A percentile compares a stretch with the other conserved stretches of the same genome.
Conservation (phyloP, 2,329 filamentous ascomycete genomes). For the Colletotrichum lupini region DNA sequence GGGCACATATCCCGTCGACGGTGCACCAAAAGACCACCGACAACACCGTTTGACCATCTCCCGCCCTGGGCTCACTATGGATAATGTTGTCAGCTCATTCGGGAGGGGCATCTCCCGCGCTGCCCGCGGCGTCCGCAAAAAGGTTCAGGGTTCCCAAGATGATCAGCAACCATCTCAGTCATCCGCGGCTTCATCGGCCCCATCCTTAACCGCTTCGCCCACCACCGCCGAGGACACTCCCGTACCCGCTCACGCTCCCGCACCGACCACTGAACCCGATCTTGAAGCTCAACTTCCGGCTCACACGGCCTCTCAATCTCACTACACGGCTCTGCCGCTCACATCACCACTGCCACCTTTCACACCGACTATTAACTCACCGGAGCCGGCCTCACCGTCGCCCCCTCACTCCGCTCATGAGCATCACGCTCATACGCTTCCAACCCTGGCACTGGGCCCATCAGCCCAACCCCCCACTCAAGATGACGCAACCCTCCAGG, state of each 20-base stretch:
- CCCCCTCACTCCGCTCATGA: slow-evolving; percentile 14
- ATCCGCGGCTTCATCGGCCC: slow-evolving; percentile 18
- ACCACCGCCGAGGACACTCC: slow-evolving; percentile 26
- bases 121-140: slow-evolving; percentile 26
- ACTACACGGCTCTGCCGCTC: slow-evolving; percentile 23
- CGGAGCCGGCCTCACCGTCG: slow-evolving; percentile 10
- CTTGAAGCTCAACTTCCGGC: slow-evolving; percentile 28
- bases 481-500: slow-evolving; percentile 21
- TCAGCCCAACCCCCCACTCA: slow-evolving; percentile 29
- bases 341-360: slow-evolving; percentile 15
- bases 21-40: neutral
- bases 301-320: slow-evolving; percentile 16
- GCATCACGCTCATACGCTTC: slow-evolving; percentile 16
- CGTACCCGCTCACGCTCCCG: neutral
- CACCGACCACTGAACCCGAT: slow-evolving; percentile 22
- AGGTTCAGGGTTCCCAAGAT: slow-evolving; percentile 9
- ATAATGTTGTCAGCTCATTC: slow-evolving; percentile 29
- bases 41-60: neutral
- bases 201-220: slow-evolving; percentile 30
- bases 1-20: slow-evolving; percentile 4
- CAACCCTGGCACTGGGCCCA: slow-evolving; percentile 21
- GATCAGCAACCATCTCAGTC: slow-evolving; percentile 16
- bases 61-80: slow-evolving; percentile 26
- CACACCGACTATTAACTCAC: neutral
- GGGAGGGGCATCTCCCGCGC: slow-evolving; percentile 30